Evolutionary conservation across 352 stramenopile species (phyloP).

Genomic region (Phytophthora sojae): DNA sequence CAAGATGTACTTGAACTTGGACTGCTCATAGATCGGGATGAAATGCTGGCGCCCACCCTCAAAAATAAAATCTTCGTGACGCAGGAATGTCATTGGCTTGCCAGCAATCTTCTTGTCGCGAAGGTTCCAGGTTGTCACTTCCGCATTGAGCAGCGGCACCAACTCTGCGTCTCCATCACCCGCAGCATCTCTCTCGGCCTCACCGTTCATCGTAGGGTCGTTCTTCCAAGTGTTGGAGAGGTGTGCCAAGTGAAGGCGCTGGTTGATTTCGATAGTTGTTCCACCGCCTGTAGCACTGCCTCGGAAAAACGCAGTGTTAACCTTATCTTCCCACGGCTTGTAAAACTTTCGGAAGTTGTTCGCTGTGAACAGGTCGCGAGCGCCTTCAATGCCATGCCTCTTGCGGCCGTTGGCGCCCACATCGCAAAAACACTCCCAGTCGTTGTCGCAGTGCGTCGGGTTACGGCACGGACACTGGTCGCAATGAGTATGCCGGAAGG

Average conservation of each 20-base stretch:
- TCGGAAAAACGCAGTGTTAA: conserved; percentile 98
- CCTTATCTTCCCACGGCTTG: conserved; percentile 96
- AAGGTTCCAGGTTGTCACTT: conserved; percentile 97
- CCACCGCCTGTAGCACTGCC: conserved; percentile 96
- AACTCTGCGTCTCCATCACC: conserved; percentile 39
- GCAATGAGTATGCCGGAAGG: conserved; percentile 90
- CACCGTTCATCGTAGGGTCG: conserved; percentile 87
- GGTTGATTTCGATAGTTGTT: conserved; percentile 97
- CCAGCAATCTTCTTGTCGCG: conserved; percentile 97
- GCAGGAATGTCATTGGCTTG: conserved; percentile 95
- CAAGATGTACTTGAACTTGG: conserved; percentile 97
- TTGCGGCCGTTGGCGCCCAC: conserved; percentile 62
- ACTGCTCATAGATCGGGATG: conserved; percentile 98
- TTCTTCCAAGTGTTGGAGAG: conserved; percentile 95
- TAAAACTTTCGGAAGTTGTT: conserved; percentile 98
- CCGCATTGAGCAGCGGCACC: conserved; percentile 95
- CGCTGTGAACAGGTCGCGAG: conserved; percentile 97
- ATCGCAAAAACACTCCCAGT: conserved; percentile 85
- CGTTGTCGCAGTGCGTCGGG: conserved; percentile 72
- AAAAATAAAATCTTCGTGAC: conserved; percentile 84
- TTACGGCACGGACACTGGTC: conserved; percentile 76
- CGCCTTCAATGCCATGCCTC: conserved; percentile 72
- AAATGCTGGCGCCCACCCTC: conserved; percentile 95
- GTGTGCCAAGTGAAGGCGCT: conserved; percentile 93
- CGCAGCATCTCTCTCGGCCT: conserved; percentile 31